phyloP scores from a whole-genome alignment of 768 basidiomycete species.

The Lentinula raphanica region DNA sequence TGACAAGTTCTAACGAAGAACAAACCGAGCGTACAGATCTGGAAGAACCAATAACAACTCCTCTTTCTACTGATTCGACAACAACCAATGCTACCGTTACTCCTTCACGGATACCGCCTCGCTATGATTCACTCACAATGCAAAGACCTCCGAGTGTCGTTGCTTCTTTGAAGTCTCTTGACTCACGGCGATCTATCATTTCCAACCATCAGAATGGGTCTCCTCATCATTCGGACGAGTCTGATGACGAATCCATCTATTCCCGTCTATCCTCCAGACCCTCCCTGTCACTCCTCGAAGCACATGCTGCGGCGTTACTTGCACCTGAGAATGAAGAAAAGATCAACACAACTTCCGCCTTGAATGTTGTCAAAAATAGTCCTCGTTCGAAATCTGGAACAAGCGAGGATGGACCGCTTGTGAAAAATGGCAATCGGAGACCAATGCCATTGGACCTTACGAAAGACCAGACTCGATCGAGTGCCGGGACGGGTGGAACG shows the following conservation, averaged over 20 bases:
- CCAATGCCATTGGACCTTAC: slow-evolving; percentile 1
- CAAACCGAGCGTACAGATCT: background rate
- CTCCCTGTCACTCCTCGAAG: background rate
- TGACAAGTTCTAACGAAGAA: background rate
- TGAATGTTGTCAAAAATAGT: slow-evolving; percentile 4
- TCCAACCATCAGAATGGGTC: background rate
- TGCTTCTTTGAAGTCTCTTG: background rate
- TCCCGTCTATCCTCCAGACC: slow-evolving; percentile 2
- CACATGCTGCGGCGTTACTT: slow-evolving; percentile 1
- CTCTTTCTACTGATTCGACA: background rate
- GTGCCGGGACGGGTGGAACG: background rate
- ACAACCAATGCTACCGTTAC: background rate
- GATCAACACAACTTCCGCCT: slow-evolving; percentile 4
- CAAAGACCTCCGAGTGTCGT: slow-evolving; percentile 3
- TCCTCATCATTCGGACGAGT: slow-evolving; percentile 2
- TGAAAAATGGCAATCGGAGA: background rate
- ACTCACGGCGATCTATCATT: background rate
- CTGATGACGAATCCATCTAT: slow-evolving; percentile 5
- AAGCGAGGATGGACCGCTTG: background rate
- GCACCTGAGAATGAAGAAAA: background rate
- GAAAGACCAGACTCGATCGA: background rate
- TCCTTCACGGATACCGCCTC: slow-evolving; percentile 2
- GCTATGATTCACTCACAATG: slow-evolving; percentile 5
- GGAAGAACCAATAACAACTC: background rate
- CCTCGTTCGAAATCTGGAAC: background rate